Percentiles rank a stretch among this genome's conserved stretches.
phyloP scores from a whole-genome alignment of 192 early-diverging fungal species.

The Backusella macrospora region DNA sequence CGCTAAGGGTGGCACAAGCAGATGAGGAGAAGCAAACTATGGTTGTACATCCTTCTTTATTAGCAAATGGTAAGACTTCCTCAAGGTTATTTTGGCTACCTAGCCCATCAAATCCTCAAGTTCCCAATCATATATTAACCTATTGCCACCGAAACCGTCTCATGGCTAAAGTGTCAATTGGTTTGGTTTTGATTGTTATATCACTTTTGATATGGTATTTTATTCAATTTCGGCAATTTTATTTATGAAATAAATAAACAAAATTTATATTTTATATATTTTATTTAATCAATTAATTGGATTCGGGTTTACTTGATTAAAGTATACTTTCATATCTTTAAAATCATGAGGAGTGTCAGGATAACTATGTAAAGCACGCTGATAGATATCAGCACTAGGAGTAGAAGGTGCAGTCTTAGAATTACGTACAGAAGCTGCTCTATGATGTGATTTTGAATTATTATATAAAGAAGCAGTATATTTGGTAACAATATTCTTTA shows the following conservation, averaged over 20 bases:
- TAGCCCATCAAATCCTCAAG: background rate
- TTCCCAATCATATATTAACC: background rate
- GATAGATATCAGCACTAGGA: background rate
- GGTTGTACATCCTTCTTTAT: slow-evolving; percentile 23
- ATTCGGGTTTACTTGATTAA: background rate
- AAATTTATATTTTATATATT: background rate
- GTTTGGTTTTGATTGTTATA: background rate
- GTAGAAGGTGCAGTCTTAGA: background rate
- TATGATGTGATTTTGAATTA: background rate
- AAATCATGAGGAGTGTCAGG: background rate
- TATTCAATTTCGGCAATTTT: background rate
- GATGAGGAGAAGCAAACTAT: background rate
- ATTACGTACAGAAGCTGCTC: background rate
- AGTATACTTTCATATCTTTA: background rate
- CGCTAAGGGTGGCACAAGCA: background rate
- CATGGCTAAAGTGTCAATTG: slow-evolving; percentile 17
- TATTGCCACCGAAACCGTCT: slow-evolving; percentile 6
- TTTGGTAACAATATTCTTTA: slow-evolving; percentile 78
- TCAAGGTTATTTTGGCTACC: slow-evolving; percentile 16
- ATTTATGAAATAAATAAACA: slow-evolving; percentile 9
- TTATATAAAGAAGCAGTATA: slow-evolving; percentile 43
- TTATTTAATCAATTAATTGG: background rate
- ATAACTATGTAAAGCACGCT: background rate
- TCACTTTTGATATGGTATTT: slow-evolving; percentile 21
- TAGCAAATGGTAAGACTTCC: slow-evolving; percentile 19